Evolutionary conservation across 257 asterid genomes (phyloP), one percentile per base, ranked within the genome.

Genomic region (Solanum dulcamara): DNA sequence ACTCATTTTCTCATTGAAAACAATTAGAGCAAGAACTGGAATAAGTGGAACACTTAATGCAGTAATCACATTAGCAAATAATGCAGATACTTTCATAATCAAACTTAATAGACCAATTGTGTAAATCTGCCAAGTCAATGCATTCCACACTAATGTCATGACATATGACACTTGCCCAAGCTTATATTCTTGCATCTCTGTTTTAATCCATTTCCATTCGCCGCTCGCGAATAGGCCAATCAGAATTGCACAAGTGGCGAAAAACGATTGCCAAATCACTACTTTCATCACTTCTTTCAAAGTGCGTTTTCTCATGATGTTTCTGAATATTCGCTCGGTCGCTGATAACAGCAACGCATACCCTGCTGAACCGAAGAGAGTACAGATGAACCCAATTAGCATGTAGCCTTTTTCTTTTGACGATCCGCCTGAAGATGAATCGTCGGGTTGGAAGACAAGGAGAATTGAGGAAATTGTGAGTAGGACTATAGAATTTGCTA

Each of bases 31-130:
- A 42, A 91, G 40, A 66, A 92, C 89, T 22, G 98, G 98, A 22
- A 92, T 91, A 51, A 91, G 71, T 1, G 98, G 97, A 89, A 94
- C 83, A 18, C 93, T 89, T 1, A 94, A 46, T 9, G 93, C 89
- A 53, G 94, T 88, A 62, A 94, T 92, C 20, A 93, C 96, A 86
- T 92, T 92, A 6, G 98, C 91, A 44, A 94, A 93, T 89, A 93
- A 72, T 0, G 97, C 90, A 6, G 97, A 93, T 9, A 87, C 81
- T 68, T 87, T 89, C 30, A 91, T 32, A 55, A 91, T 84, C 83
- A 91, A 53, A 9, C 87, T 88, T 37, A 90, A 67, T 80, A 90
- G 48, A 15, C 93, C 93, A 12, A 91, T 33, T 11, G 84, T 68
- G 35, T 85, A 88, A 4, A 88, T 90, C 75, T 89, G 92, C 92